A percentile compares a stretch with the other conserved stretches of the same genome.
phyloP scores from a whole-genome alignment of 371 early-diverging fungal species.

The Mortierella sp. region DNA sequence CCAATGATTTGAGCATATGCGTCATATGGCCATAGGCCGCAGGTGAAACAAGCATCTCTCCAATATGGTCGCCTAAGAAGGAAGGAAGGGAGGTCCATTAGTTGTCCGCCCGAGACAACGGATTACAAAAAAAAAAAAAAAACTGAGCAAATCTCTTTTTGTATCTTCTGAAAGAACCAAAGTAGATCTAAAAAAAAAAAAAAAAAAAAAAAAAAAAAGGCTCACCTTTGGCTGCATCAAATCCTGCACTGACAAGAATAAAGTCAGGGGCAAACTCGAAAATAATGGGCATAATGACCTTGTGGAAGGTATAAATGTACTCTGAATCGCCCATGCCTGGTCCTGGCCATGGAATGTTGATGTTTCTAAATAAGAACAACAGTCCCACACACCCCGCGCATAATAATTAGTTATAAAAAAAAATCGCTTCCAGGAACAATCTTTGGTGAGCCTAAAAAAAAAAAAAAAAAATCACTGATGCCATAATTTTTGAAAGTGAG shows the following conservation, averaged over 20 bases:
- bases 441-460: too few species aligned
- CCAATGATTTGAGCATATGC: conserved; percentile 74
- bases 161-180: not conserved
- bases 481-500: too few species aligned
- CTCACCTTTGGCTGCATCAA: conserved; percentile 83
- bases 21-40: conserved; percentile 90
- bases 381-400: not conserved
- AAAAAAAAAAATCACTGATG: too few species aligned
- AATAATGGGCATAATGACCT: conserved; percentile 85
- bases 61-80: conserved; percentile 79
- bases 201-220: not conserved
- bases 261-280: conserved; percentile 86
- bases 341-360: conserved; percentile 92
- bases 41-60: conserved; percentile 86
- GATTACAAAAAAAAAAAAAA: not conserved
- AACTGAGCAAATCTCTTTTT: not conserved
- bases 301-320: conserved; percentile 84
- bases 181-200: not conserved
- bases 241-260: conserved; percentile 87
- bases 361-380: conserved; percentile 65
- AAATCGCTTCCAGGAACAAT: too few species aligned
- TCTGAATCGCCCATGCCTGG: conserved; percentile 86
- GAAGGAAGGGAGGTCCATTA: not conserved
- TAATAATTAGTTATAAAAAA: not conserved
- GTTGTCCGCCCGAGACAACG: not conserved